Percentiles rank a stretch among this genome's conserved stretches.
These are phyloP conservation scores for Coelastrella sp. DNA, from an alignment of 139 green algal genomes.

Conservation along the genomic window DNA sequence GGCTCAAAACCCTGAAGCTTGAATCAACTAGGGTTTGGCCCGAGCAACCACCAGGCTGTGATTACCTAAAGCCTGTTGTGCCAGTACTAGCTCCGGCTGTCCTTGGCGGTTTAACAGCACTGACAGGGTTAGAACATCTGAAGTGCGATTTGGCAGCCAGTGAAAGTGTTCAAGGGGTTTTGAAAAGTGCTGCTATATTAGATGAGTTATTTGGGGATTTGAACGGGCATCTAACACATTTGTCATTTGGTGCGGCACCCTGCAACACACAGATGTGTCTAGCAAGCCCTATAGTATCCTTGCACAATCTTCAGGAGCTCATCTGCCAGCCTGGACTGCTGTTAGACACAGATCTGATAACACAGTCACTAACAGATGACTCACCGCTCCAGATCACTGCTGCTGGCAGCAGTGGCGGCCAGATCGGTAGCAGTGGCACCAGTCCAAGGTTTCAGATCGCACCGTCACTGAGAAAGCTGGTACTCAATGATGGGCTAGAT, in stretches of 20 bases:
- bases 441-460: background rate
- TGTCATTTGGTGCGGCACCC: background rate
- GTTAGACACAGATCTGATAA: background rate
- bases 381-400: too few relatives aligned
- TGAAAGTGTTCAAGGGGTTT: background rate
- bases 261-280: background rate
- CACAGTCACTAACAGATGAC: background rate
- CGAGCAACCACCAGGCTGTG: background rate
- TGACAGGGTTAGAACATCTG: background rate
- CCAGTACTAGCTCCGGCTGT: background rate
- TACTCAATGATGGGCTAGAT: constrained; percentile 2
- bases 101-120: background rate
- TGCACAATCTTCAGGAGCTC: background rate
- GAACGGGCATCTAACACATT: background rate
- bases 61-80: too few relatives aligned
- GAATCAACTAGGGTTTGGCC: background rate
- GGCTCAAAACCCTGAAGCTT: background rate
- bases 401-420: background rate
- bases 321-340: background rate
- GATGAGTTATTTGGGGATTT: background rate
- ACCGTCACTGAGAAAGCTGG: background rate
- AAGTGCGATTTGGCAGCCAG: background rate
- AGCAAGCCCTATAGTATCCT: background rate
- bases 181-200: background rate
- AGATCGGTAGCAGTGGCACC: background rate